Evolutionary conservation across 768 basidiomycete species (phyloP).

Genomic region (Suillus alpinus): DNA sequence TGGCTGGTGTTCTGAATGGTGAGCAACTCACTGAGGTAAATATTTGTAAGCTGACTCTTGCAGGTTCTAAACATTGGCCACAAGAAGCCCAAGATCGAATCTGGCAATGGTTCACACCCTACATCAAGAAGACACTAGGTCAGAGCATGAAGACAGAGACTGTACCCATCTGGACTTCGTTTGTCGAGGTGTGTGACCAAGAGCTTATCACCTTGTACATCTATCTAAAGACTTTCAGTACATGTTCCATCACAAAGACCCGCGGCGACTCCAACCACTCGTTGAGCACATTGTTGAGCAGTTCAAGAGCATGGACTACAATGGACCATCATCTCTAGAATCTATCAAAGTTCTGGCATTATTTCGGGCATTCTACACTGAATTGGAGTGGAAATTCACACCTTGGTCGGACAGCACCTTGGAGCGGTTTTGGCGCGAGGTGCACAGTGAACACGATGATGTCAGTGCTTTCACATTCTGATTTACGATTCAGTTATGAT

Average conservation of each 20-base stretch:
- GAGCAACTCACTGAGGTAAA: slow-evolving; percentile 6
- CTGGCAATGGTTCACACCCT: slow-evolving; percentile 80
- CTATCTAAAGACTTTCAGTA: slow-evolving; percentile 45
- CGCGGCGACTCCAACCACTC: slow-evolving; percentile 76
- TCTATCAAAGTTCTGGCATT: slow-evolving; percentile 67
- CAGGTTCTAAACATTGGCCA: slow-evolving; percentile 88
- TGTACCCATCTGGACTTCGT: slow-evolving; percentile 72
- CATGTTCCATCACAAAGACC: slow-evolving; percentile 75
- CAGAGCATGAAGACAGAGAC: slow-evolving; percentile 81
- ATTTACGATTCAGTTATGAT: slow-evolving; percentile 1
- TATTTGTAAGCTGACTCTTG: slow-evolving; percentile 6
- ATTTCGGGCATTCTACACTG: slow-evolving; percentile 69
- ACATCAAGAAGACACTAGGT: slow-evolving; percentile 62
- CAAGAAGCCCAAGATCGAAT: slow-evolving; percentile 60
- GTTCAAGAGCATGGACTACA: slow-evolving; percentile 69
- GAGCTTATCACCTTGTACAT: background rate
- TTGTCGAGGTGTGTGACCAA: slow-evolving; percentile 54
- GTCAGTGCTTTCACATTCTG: slow-evolving; percentile 34
- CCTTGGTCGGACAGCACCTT: slow-evolving; percentile 74
- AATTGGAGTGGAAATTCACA: slow-evolving; percentile 75
- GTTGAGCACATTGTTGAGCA: slow-evolving; percentile 69
- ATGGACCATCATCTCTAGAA: slow-evolving; percentile 81
- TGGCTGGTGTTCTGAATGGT: slow-evolving; percentile 73
- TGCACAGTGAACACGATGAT: slow-evolving; percentile 78
- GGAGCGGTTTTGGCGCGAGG: slow-evolving; percentile 65